A percentile compares a stretch with the other conserved stretches of the same genome.
These are phyloP conservation scores for Didymella arachidicola DNA, from an alignment of 2,329 filamentous ascomycete genomes.

Conservation along the genomic window DNA sequence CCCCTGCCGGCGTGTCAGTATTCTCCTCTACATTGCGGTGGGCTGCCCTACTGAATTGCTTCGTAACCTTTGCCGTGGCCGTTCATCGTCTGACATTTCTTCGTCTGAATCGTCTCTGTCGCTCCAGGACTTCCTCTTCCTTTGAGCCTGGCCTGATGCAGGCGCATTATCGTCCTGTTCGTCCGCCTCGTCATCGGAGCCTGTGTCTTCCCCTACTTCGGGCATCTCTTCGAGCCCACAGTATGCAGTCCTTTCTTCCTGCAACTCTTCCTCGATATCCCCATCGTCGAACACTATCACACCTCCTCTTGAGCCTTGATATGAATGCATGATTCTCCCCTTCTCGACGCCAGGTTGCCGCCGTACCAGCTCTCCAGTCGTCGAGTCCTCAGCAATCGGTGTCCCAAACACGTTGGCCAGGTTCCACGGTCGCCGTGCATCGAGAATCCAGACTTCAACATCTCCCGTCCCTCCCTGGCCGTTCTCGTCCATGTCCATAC, in stretches of 20 bases:
- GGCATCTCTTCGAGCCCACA: slow-evolving; percentile 90
- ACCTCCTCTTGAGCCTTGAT: slow-evolving; percentile 81
- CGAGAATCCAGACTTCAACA: slow-evolving; percentile 95
- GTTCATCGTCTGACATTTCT: slow-evolving; percentile 73
- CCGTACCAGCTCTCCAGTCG: slow-evolving; percentile 58
- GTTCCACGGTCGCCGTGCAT: slow-evolving; percentile 93
- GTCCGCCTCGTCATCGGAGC: slow-evolving; percentile 64
- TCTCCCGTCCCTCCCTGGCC: slow-evolving; percentile 71
- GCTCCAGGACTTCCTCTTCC: slow-evolving; percentile 53
- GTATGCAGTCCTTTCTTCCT: slow-evolving; percentile 79
- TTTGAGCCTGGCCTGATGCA: slow-evolving; percentile 47
- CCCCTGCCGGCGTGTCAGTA: slow-evolving; percentile 49
- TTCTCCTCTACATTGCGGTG: neutral
- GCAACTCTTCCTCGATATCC: slow-evolving; percentile 86
- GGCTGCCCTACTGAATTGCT: slow-evolving; percentile 78
- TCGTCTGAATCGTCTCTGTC: slow-evolving; percentile 69
- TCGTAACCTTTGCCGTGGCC: slow-evolving; percentile 79
- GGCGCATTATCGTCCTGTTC: slow-evolving; percentile 45
- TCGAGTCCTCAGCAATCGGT: slow-evolving; percentile 51
- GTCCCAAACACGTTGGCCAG: slow-evolving; percentile 90
- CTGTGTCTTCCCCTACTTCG: slow-evolving; percentile 77
- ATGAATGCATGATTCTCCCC: slow-evolving; percentile 74
- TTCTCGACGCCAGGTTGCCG: slow-evolving; percentile 72
- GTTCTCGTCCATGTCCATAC: slow-evolving; percentile 74
- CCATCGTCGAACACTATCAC: slow-evolving; percentile 96